Evolutionary conservation across 805 yeast genomes (phyloP).

Genomic region (Suhomyces sp.): DNA sequence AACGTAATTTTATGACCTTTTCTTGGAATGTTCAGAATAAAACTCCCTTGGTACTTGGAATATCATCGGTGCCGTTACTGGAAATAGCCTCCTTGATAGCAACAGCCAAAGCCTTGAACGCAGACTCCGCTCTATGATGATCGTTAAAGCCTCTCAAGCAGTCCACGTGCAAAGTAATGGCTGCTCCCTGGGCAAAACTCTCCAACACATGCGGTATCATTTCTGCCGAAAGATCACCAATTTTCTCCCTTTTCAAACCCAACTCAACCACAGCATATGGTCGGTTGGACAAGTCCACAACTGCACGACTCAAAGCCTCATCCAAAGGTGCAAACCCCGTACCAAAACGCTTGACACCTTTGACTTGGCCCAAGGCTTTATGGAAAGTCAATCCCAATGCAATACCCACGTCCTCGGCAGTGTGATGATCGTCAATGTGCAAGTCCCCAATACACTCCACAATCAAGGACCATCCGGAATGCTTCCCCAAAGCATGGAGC

Average conservation of each 20-base stretch:
- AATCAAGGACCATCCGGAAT: conserved; percentile 91
- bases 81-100: conserved; percentile 87
- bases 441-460: conserved; percentile 92
- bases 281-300: conserved; percentile 90
- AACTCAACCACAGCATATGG: conserved; percentile 89
- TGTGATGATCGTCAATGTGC: conserved; percentile 96
- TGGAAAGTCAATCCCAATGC: conserved; percentile 89
- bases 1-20: too few relatives aligned
- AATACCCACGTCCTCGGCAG: conserved; percentile 93
- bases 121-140: conserved; percentile 94
- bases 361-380: conserved; percentile 82
- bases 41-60: conserved; percentile 97
- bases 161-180: conserved; percentile 90
- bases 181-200: conserved; percentile 90
- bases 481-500: conserved; percentile 96
- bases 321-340: conserved; percentile 93
- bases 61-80: conserved; percentile 81
- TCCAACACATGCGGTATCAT: conserved; percentile 98
- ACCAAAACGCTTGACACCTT: conserved; percentile 93
- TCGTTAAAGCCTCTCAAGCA: conserved; percentile 92
- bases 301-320: conserved; percentile 93
- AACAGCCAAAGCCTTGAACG: conserved; percentile 93
- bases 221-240: conserved; percentile 89
- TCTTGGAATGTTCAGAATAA: too few relatives aligned
- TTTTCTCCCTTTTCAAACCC: conserved; percentile 87